Evolutionary conservation across 805 yeast species (phyloP), one percentile per base, ranked within the genome.

Genomic region (Candida awuae): DNA sequence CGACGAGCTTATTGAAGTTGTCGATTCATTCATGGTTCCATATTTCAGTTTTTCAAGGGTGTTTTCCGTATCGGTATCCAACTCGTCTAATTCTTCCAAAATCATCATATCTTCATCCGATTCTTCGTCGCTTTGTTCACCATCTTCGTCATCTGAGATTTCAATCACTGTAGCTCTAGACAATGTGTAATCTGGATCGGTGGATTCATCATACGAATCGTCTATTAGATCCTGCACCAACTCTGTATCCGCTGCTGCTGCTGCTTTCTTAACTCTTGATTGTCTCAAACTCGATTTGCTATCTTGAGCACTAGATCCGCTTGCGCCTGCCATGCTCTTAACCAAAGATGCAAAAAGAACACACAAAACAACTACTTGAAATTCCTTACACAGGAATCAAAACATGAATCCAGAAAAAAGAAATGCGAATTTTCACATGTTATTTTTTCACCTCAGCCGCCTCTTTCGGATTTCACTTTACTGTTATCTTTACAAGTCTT

Each of bases 151-250:
- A 17, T 42, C 41, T 3, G 22, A 21, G 5, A 27, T 36, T 15
- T 34, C 29, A 23, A 39, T 14, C 8, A 30, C 30, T 3, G 44
- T 34, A 1, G 46, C 29, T 4, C 42, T 35, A 14, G 43, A 40
- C 4, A 48, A 15, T 2, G 54, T 54, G 38, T 38, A 55, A 35
- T 56, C 59, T 1, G 59, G 59, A 35, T 55, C 61, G 1, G 44
- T 47, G 3, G 52, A 49, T 37, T 52, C 56, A 32, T 54, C 53
- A 34, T 55, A 56, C 1, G 53, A 36, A 20, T 49, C 51, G 15
- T 55, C 54, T 14, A 41, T 14, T 6, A 36, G 18, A 16, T 15
- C 20, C 6, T 21, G 21, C 8, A 17, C 33, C n/a, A 13, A 29
- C 8, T 23, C 10, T 12, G 20, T 18, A 13, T 6, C 26, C 20